Evolutionary conservation across 768 basidiomycete species (phyloP), one percentile per base, ranked within the genome.

Genomic region (Russula sp.): DNA sequence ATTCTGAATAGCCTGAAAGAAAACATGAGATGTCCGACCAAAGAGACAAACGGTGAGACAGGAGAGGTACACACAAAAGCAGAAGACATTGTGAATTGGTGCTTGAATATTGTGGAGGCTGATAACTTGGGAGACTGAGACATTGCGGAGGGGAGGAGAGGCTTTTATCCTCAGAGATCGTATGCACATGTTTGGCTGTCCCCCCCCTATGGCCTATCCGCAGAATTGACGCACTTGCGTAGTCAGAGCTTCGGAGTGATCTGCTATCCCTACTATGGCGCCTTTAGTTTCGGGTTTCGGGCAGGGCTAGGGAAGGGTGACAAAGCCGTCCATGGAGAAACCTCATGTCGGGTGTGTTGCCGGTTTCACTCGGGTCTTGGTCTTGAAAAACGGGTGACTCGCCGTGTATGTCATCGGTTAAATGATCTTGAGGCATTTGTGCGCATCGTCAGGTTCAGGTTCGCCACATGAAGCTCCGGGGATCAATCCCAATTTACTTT

Each of bases 151-250:
- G 18, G n/a, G 6, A n/a, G 18, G 7, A 7, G 20, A 20, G 16
- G 29, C n/a, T 9, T 60, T 55, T 60, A 22, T 54, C 10, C 50
- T 25, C 13, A 29, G 7, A 20, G 5, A 13, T 7, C 48, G 52
- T 60, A 41, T 60, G 32, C 45, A 8, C 38, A 18, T 60, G 10
- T 60, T 60, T 51, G 43, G 43, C 18, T n/a, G 48, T 18, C 32
- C 7, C 11, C 1, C 25, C 25, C 25, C 25, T 32, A 6, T 32
- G 48, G 9, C 13, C 36, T 38, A 38, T 35, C 18, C 49, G 49
- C 49, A 50, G 16, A 50, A 50, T 51, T 51, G 50, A 10, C 50
- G 34, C 50, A 38, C 13, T 7, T n/a, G n/a, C n/a, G n/a, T 4
- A 38, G 25, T 29, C 25, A 29, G 25, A 29, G 25, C 42, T 5